Percentiles rank a stretch among this genome's conserved stretches.
Evolutionary conservation across 306 rosid species (phyloP).

Genomic region (Rosa lucieae): DNA sequence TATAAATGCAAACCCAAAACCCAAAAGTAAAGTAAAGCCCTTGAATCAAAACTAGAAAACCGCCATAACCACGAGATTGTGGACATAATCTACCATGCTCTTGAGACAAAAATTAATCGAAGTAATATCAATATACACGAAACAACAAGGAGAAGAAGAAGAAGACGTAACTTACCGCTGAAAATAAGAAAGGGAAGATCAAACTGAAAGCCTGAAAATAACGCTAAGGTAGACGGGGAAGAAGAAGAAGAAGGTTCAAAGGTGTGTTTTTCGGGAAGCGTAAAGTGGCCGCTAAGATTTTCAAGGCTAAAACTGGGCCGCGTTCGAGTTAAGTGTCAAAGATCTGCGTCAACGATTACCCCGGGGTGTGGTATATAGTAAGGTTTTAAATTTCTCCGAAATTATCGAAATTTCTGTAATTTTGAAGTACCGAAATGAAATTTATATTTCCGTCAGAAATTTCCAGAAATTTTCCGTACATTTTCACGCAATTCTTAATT

Average conservation of each 20-base stretch:
- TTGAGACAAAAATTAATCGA: not conserved
- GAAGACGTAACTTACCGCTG: not conserved
- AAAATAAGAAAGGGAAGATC: not conserved
- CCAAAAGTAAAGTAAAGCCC: not conserved
- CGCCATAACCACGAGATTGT: not conserved
- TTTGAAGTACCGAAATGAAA: no score
- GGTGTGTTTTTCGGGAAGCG: not conserved
- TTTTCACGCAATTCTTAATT: no score
- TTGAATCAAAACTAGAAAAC: not conserved
- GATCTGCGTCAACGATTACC: no score
- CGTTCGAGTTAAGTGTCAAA: not conserved
- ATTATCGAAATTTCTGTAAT: no score
- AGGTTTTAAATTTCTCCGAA: no score
- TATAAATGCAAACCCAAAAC: not conserved
- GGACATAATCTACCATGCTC: not conserved
- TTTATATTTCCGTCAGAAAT: no score
- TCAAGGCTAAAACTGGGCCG: conserved; percentile 15
- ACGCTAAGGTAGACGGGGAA: not conserved
- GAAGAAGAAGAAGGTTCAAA: not conserved
- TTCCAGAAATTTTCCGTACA: no score
- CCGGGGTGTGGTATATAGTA: no score
- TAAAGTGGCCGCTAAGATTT: not conserved
- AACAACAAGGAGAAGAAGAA: not conserved
- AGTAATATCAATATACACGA: not conserved
- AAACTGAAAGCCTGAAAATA: not conserved